Base-by-base conservation (phyloP, 192 early-diverging fungal genomes). In the Chytriomyces sp. region DNA sequence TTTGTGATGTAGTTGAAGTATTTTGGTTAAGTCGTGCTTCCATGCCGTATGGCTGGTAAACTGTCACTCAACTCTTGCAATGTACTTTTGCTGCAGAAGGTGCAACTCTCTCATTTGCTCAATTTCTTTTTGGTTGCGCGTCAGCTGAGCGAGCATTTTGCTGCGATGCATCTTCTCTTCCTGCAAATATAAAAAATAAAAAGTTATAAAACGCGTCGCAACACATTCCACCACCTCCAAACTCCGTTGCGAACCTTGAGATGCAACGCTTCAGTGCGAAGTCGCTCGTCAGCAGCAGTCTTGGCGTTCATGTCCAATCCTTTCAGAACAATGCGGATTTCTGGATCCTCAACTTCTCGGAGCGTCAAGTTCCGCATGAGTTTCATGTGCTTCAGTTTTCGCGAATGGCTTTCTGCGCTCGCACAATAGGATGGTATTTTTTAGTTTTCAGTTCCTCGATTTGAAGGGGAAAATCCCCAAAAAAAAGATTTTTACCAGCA, bases 331-430 rank as follows among this genome's bases (percentile, higher is more conserved):
- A 64, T n/a, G 16, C 75, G 16, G 64, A 76, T 64, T 66, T 76
- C 75, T 16, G 63, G 18, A 49, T 76, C 75, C 44, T 76, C 75
- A n/a, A 76, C 62, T 7, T 76, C 75, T 18, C 64, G 62, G 24
- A 76, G 64, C 0, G 50, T 43, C 44, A 76, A n/a, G 65, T 76
- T 64, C 5, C 75, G 75, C 28, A 45, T 18, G n/a, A 67, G 64
- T 13, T 46, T 50, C 64, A 76, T 44, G 67, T 49, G 9, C 18
- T 53, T 47, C 8, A 76, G 24, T 20, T 67, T 44, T 6, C 75
- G 62, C 13, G 44, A 24, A 50, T 76, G 75, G 23, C 18, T 50
- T 11, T 76, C 75, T 76, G 24, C 5, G 3, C 0, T 24, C 23
- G 7, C 7, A 26, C 23, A 35, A 24, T 64, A 9, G 63, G 44